Conservation (phyloP, 1,284 basidiomycete genomes). For the Pseudozyma sp. region DNA sequence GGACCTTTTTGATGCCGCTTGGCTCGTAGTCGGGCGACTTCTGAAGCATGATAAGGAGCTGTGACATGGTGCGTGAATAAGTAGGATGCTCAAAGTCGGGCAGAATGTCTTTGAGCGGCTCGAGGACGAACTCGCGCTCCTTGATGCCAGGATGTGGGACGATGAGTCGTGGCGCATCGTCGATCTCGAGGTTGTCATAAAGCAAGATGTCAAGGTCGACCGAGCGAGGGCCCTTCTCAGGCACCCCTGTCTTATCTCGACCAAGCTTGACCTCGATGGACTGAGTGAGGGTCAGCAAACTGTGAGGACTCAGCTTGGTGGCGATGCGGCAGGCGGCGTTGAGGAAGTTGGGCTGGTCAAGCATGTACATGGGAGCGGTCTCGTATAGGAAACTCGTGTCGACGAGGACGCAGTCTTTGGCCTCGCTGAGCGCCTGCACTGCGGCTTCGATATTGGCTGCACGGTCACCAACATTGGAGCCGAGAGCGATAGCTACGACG, state of each 20-base stretch:
- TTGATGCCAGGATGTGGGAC: constrained; percentile 84
- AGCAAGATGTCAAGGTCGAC: constrained; percentile 91
- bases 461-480: constrained; percentile 90
- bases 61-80: constrained; percentile 54
- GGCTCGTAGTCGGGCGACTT: constrained; percentile 52
- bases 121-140: constrained; percentile 91
- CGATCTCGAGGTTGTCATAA: constrained; percentile 77
- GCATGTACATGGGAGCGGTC: constrained; percentile 94
- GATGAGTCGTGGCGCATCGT: constrained; percentile 78
- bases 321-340: constrained; percentile 90
- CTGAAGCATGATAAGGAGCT: constrained; percentile 58
- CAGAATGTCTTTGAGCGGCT: constrained; percentile 80
- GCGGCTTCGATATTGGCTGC: constrained; percentile 86
- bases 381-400: constrained; percentile 94
- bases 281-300: constrained; percentile 80
- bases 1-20: constrained; percentile 49
- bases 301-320: constrained; percentile 77
- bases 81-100: constrained; percentile 66
- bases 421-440: constrained; percentile 72
- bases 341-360: constrained; percentile 87
- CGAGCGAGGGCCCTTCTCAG: constrained; percentile 85
- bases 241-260: constrained; percentile 78
- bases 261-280: constrained; percentile 81
- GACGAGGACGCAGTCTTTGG: constrained; percentile 70
- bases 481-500: constrained; percentile 80